Evolutionary conservation across 2,329 filamentous ascomycete species (phyloP), one percentile per base, ranked within the genome.

Genomic region (Fusarium irregulare): DNA sequence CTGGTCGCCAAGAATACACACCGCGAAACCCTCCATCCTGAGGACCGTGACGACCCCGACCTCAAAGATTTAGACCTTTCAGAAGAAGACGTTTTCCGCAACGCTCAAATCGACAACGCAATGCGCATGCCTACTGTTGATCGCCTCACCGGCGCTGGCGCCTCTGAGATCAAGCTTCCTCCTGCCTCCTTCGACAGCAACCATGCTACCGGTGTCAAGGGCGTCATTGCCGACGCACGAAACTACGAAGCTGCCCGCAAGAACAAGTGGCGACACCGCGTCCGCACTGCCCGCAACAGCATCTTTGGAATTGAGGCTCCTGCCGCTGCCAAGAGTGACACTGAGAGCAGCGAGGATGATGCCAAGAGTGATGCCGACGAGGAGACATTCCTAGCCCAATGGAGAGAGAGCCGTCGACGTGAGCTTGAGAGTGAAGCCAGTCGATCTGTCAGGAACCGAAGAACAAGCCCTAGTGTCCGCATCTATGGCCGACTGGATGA

Each of bases 171-270:
- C 75, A 86, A 85, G 76, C 87, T 92, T 65, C 89, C 89, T 16
- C 88, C 88, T 12, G 83, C 83, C 14, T 86, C 84, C 59, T 91
- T 91, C 75, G 88, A 92, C 78, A 88, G 83, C 56, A 90, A 91
- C 61, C 87, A 89, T 71, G 90, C 92, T 72, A 95, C 92, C 4
- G 93, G 93, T 48, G 92, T 94, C 72, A 95, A 95, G 83, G 93
- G 93, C 68, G 93, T 96, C 79, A 95, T 96, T 76, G 92, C 92
- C 73, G 93, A 96, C 77, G 93, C 93, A 40, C 87, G 92, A 75
- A 89, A 90, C 75, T 95, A 91, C 79, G 91, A 93, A 81, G 85
- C 88, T 75, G 91, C 91, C 14, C 85, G 86, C 72, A 85, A 85
- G 75, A 81, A 76, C 73, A 87, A 86, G 68, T 88, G 86, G 83